These are phyloP conservation scores for Chalaropsis ovoidea DNA, from an alignment of 2,329 filamentous ascomycete genomes.

Conservation along the genomic window DNA sequence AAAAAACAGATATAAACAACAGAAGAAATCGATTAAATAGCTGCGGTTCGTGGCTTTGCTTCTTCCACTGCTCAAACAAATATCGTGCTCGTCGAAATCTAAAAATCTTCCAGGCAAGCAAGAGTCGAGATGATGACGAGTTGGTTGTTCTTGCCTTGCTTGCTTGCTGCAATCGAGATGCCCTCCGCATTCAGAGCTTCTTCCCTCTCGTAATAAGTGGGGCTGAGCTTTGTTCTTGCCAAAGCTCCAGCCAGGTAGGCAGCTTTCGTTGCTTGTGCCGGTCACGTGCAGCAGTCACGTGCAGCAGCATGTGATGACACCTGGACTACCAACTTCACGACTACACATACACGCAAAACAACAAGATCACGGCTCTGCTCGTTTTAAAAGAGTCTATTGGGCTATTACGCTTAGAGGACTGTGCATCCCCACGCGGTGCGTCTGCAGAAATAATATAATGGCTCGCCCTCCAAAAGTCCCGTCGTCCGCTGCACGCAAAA, in stretches of 20 bases:
- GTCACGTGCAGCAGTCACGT: not conserved
- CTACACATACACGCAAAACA: not conserved
- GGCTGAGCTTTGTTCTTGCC: slow-evolving; percentile 27
- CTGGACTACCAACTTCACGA: too few relatives aligned
- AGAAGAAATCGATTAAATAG: too few relatives aligned
- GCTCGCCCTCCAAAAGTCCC: not conserved
- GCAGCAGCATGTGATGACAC: not conserved
- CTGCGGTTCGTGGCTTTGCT: too few relatives aligned
- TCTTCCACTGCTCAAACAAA: too few relatives aligned
- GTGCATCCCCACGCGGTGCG: not conserved
- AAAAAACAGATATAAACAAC: too few relatives aligned
- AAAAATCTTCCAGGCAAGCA: not conserved
- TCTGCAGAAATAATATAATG: not conserved
- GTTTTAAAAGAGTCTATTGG: not conserved
- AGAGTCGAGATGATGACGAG: not conserved
- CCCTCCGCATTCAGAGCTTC: slow-evolving; percentile 14
- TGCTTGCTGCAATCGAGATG: not conserved
- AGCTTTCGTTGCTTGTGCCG: not conserved
- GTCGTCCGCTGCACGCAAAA: too few relatives aligned
- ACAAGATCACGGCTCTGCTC: not conserved
- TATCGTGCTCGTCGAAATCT: too few relatives aligned
- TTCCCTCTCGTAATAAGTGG: slow-evolving; percentile 20
- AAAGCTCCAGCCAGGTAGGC: not conserved
- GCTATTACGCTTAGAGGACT: not conserved
- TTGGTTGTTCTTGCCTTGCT: not conserved